These are phyloP conservation scores for Mimosa bimucronata DNA, from an alignment of 306 rosid species.

Conservation along the genomic window DNA sequence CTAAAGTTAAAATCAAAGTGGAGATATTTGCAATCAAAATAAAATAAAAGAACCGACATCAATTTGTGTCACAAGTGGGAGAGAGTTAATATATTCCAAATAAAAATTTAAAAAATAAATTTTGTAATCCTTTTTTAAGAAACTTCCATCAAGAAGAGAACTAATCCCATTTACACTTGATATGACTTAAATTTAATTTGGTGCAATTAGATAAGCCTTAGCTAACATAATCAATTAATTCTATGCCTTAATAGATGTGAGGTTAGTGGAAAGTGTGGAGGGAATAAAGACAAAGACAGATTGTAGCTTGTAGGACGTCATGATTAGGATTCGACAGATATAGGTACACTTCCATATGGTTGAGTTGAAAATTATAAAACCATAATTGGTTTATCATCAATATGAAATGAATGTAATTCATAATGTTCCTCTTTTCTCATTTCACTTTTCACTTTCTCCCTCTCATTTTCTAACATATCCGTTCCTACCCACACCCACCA, in stretches of 20 bases:
- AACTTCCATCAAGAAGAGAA: no score
- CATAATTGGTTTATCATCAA: neutral
- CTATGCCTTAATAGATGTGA: neutral
- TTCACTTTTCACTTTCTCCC: neutral
- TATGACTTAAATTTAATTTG: neutral
- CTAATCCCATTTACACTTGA: no score
- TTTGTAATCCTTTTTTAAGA: no score
- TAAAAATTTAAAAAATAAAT: neutral
- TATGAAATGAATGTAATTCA: neutral
- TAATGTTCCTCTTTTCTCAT: neutral
- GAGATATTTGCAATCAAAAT: neutral
- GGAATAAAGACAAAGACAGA: neutral
- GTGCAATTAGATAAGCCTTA: neutral
- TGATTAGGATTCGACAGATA: neutral
- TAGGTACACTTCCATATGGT: neutral
- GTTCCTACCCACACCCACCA: neutral
- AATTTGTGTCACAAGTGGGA: neutral
- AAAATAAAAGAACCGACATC: neutral
- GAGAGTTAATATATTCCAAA: neutral
- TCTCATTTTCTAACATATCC: neutral
- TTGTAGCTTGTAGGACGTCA: neutral
- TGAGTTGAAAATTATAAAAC: neutral
- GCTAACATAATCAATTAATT: neutral
- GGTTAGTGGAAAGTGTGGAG: neutral
- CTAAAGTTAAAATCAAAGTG: neutral